A percentile compares a stretch with the other conserved stretches of the same genome.
phyloP scores from a whole-genome alignment of 805 yeast genomes.

The Millerozyma acaciae region DNA sequence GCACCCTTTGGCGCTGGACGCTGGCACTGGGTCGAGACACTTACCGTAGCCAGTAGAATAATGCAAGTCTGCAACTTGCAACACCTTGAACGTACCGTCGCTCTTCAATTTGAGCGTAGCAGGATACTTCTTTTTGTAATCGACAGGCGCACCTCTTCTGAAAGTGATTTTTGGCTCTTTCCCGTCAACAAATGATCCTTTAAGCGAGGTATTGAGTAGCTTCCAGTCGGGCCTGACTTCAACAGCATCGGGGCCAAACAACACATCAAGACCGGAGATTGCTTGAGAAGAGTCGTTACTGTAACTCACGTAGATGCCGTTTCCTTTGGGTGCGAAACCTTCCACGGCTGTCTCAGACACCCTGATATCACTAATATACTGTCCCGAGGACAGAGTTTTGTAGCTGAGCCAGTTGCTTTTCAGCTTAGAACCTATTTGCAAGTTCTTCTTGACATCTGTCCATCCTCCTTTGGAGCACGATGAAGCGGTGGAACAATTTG shows the following conservation, averaged over 20 bases:
- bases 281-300: conserved; percentile 38
- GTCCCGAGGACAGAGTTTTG: no score
- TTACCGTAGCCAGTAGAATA: conserved; percentile 78
- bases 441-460: no score
- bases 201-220: conserved; percentile 21
- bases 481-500: no score
- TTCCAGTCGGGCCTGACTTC: conserved; percentile 79
- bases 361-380: no score
- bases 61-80: conserved; percentile 91
- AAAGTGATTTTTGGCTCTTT: conserved; percentile 23
- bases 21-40: conserved; percentile 74
- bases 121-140: conserved; percentile 21
- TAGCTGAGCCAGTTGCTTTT: no score
- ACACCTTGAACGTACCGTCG: conserved; percentile 62
- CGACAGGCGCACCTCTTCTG: conserved; percentile 32
- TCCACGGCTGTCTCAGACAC: no score
- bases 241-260: conserved; percentile 68
- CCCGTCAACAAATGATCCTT: conserved; percentile 20
- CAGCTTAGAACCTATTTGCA: no score
- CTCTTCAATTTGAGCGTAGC: conserved; percentile 33
- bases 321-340: no score
- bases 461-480: no score
- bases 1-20: conserved; percentile 47
- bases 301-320: conserved; percentile 60
- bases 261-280: conserved; percentile 58